Base-by-base conservation (phyloP, 192 early-diverging fungal species). In the Coemansia sp. region DNA sequence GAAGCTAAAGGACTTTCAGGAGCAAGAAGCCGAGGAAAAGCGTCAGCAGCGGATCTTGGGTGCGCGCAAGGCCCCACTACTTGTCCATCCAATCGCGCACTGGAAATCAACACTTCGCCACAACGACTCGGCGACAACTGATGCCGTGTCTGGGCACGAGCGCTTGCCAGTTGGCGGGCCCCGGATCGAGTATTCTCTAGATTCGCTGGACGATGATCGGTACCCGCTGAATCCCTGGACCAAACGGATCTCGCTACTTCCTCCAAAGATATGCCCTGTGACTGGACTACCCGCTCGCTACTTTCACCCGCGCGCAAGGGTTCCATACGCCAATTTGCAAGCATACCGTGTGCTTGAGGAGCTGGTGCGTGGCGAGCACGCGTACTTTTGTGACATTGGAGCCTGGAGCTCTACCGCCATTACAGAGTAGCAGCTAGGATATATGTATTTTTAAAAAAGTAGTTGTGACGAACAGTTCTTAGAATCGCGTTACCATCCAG, bases 341-440 rank as follows among this genome's bases (percentile, higher is more conserved):
- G 79, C 79, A 0, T 82, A 73, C 45, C 74, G 59, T 7, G 66
- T 82, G 3, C 65, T 82, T 24, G 79, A 82, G 31, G 79, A 82
- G 13, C 64, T 82, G 53, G 68, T 68, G 36, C 74, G 64, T 4
- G 79, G 74, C 46, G 66, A 68, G 50, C 68, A 82, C 36, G 79
- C 79, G 8, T 77, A 44, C 56, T 70, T 77, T 35, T 77, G 70
- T 34, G 70, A 71, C 21, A 68, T 75, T 60, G 79, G 50, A 14
- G 68, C 59, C 16, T 82, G 79, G 79, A 68, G 65, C 60, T 76
- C 79, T 10, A 62, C 74, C 2, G 73, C 62, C 33, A 66, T 72
- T 46, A 35, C 42, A 17, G 57, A 66, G 31, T 62, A 76, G 21
- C 29, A n/a, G 56, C 5, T 33, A 51, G 51, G 36, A 33, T 24